Base-by-base conservation (phyloP, 1,284 basidiomycete species). In the Moesziomyces parantarcticus region DNA sequence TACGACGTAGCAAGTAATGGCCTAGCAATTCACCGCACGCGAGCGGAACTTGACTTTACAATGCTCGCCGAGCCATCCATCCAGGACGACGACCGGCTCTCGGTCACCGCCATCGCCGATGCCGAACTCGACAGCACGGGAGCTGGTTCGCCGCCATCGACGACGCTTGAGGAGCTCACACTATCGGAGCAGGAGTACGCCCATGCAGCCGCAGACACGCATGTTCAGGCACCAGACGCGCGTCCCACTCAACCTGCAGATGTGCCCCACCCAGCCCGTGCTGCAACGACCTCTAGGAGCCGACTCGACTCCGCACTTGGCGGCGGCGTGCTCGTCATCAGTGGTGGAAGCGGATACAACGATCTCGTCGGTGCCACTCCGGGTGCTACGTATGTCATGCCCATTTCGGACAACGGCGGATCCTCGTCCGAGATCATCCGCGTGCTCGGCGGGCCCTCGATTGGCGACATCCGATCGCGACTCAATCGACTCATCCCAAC, bases 401-500 rank as follows among this genome's bases (percentile, higher is more conserved):
- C 79, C 18, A 75, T 94, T 45, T 93, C 92, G 7, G 92, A 94
- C 81, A 92, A 94, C 78, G 92, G 78, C 29, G 80, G 78, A 49
- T 70, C 66, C 22, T 82, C 68, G 16, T 72, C 69, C 32, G 78
- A 79, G 48, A 79, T 80, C 55, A 78, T 78, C 23, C 79, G 78
- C 39, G 72, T 68, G 1, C 66, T 77, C 23, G 77, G 80, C 11
- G 81, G 81, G 1, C 81, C 80, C 1, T 82, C 80, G 8, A 71
- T 83, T 20, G 81, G 81, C 4, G 81, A 83, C 62, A 66, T 94
- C 68, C 89, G 92, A 23, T 93, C 92, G 25, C 88, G 92, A 41
- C 87, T 94, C 14, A 88, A 93, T 56, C 89, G 92, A 7, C 86
- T 94, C 55, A 94, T 94, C 68, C 92, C 92, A 7, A 78, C 87